Base-by-base conservation (phyloP, 73 alveolate species). In the Diophrys appendiculata region DNA sequence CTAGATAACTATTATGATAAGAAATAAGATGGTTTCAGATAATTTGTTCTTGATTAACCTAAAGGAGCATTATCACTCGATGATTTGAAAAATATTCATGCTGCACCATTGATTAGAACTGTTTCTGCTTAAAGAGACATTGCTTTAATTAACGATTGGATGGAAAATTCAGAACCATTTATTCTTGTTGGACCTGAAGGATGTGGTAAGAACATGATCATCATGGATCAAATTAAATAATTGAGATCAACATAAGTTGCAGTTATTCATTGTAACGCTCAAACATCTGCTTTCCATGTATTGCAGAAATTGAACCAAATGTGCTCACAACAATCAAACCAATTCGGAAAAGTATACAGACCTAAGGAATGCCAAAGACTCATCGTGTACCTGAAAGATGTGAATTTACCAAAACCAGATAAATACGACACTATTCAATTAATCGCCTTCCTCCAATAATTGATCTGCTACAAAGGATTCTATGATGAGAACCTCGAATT, bases 111-210 rank as follows among this genome's bases (percentile, higher is more conserved):
- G 54, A 92, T 97, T 0, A 84, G 82, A 75, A 97, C 99, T 29
- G 90, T 96, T 52, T 89, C 92, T 69, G 92, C 89, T 13, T 90
- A 96, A 83, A 78, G 95, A 54, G 92, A 92, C 80, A 82, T 94
- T 69, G 91, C 91, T 0, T 72, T 96, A 75, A 86, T 97, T 52
- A 88, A 93, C 80, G 93, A 97, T 25, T 97, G 99, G 99, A 43
- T 97, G 69, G 95, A 90, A 43, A 83, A 86, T 55, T 95, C 95
- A 69, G 99, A 98, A 76, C 99, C 99, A 0, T 95, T 98, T 77
- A 93, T 98, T 34, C 93, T 98, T 34, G 99, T 96, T 2, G 99
- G 99, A 14, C 99, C 99, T 8, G 99, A 98, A 88, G 99, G 99
- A 8, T 91, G 99, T 69, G 99, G 99, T 29, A 98, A 98, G 90